phyloP scores from a whole-genome alignment of 2,329 filamentous ascomycete genomes.

The Fusarium musae region DNA sequence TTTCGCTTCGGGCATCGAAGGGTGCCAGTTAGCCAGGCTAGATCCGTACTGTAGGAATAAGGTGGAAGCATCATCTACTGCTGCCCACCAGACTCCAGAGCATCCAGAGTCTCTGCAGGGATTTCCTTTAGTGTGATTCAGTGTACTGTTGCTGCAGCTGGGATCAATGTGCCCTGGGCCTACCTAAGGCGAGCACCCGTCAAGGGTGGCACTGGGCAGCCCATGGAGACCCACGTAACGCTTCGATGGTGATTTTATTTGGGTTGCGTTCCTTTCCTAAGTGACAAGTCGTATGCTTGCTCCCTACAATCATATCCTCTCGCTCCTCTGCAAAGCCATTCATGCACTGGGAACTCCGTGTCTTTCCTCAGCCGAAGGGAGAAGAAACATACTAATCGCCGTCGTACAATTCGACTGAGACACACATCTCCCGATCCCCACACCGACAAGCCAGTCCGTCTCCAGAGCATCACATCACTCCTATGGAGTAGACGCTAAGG shows the following conservation, averaged over 20 bases:
- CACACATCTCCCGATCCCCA: conserved; percentile 23
- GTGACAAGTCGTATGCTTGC: conserved; percentile 2
- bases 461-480: conserved; percentile 34
- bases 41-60: conserved; percentile 9
- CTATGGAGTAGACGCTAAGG: conserved; percentile 20
- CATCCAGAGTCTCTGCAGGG: background rate
- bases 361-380: conserved; percentile 11
- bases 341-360: background rate
- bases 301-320: background rate
- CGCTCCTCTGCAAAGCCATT: background rate
- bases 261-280: background rate
- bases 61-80: conserved; percentile 21
- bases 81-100: background rate
- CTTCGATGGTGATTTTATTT: conserved; percentile 1
- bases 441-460: conserved; percentile 24
- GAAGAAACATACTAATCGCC: conserved; percentile 9
- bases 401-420: conserved; percentile 21
- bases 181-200: background rate
- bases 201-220: background rate
- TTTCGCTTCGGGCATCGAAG: conserved; percentile 9
- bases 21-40: conserved; percentile 12
- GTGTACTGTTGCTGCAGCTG: background rate
- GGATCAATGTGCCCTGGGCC: conserved; percentile 5
- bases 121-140: conserved; percentile 18
- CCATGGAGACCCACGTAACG: conserved; percentile 27